A percentile compares a stretch with the other conserved stretches of the same genome.
These are phyloP conservation scores for Bacidia rubella DNA, from an alignment of 495 filamentous ascomycete genomes.

Conservation along the genomic window DNA sequence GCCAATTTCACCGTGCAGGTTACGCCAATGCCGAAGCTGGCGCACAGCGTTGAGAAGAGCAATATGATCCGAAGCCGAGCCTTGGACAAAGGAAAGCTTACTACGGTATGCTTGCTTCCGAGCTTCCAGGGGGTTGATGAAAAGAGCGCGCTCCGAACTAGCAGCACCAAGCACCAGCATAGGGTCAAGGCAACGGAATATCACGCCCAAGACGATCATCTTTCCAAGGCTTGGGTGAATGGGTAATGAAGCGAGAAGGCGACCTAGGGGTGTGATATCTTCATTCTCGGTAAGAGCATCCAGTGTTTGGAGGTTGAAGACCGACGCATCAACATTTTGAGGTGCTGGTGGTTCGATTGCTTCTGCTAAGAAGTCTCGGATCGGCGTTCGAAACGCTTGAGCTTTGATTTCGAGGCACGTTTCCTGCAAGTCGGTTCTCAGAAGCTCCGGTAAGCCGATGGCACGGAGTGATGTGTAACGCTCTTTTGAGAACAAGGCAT, in stretches of 20 bases:
- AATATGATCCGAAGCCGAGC: constrained; percentile 39
- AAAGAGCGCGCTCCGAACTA: constrained; percentile 28
- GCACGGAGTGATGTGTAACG: constrained; percentile 34
- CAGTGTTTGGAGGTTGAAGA: constrained; percentile 32
- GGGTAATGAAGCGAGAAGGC: constrained; percentile 32
- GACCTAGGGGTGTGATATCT: constrained; percentile 38
- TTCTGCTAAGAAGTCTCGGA: constrained; percentile 35
- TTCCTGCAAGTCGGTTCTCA: constrained; percentile 37
- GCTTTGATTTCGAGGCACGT: constrained; percentile 36
- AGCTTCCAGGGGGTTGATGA: constrained; percentile 26
- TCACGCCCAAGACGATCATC: constrained; percentile 43
- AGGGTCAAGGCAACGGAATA: constrained; percentile 49
- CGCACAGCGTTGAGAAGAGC: constrained; percentile 37
- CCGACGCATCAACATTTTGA: constrained; percentile 29
- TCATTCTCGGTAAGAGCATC: constrained; percentile 38
- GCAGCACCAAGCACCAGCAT: constrained; percentile 40
- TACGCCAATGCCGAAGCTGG: constrained; percentile 26
- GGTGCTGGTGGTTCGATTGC: constrained; percentile 40
- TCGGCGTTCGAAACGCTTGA: constrained; percentile 29
- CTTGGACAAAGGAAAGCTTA: constrained; percentile 28
- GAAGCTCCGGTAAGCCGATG: constrained; percentile 34
- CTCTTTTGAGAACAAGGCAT: constrained; percentile 37
- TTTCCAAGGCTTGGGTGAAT: constrained; percentile 41
- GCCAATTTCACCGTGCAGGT: constrained; percentile 18
- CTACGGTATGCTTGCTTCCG: constrained; percentile 21